phyloP scores from a whole-genome alignment of 139 green algal genomes.

The Ulvella scutata region DNA sequence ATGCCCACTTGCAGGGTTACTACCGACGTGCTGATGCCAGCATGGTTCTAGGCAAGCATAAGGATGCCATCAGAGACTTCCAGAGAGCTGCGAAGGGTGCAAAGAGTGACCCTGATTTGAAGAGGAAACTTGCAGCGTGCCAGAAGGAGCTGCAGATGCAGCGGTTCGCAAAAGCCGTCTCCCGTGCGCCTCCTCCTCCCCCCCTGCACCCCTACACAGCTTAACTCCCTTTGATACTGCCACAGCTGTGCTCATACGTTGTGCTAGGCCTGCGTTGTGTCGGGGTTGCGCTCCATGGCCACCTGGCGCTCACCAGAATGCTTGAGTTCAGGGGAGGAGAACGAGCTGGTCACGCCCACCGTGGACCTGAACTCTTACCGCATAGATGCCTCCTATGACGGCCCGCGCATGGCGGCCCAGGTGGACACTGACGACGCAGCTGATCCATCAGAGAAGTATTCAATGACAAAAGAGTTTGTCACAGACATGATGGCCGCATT shows the following conservation, averaged over 20 bases:
- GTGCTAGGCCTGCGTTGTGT: not conserved
- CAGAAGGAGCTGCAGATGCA: slow-evolving; percentile 78
- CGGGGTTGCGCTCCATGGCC: not conserved
- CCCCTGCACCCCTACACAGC: not conserved
- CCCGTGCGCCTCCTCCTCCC: slow-evolving; percentile 23
- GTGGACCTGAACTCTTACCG: slow-evolving; percentile 52
- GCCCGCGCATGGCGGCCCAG: slow-evolving; percentile 43
- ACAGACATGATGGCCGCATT: slow-evolving; percentile 81
- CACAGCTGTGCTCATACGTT: not conserved
- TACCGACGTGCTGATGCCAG: slow-evolving; percentile 82
- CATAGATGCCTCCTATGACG: slow-evolving; percentile 73
- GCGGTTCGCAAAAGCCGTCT: slow-evolving; percentile 78
- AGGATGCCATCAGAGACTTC: slow-evolving; percentile 82
- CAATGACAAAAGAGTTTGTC: slow-evolving; percentile 72
- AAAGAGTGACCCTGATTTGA: slow-evolving; percentile 74
- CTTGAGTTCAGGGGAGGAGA: slow-evolving; percentile 5
- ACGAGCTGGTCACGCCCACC: slow-evolving; percentile 19
- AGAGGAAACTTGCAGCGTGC: slow-evolving; percentile 72
- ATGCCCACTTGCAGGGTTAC: slow-evolving; percentile 68
- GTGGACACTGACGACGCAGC: slow-evolving; percentile 20
- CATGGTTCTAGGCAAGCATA: slow-evolving; percentile 74
- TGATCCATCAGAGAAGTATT: slow-evolving; percentile 33
- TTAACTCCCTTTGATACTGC: not conserved
- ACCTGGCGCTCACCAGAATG: not conserved
- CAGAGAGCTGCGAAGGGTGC: slow-evolving; percentile 53